Conservation (phyloP, 257 asterid genomes). For the Oldenlandia corymbosa region DNA sequence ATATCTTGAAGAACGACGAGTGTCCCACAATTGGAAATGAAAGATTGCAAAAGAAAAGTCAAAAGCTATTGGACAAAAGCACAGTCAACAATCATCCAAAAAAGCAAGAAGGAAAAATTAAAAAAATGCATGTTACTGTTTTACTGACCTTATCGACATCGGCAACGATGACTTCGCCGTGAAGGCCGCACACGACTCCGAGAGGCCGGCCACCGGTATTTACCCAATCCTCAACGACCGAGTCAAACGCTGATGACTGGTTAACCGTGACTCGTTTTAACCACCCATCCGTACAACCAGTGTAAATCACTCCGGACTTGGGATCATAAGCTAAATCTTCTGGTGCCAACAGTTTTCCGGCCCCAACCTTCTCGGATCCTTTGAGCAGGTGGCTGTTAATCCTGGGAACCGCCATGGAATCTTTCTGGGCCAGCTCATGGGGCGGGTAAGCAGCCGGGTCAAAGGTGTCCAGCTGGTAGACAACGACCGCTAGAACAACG, state of each 20-base stretch:
- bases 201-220: conserved; percentile 93
- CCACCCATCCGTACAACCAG: conserved; percentile 87
- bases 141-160: conserved; percentile 57
- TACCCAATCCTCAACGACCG: conserved; percentile 65
- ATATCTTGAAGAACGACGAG: too few relatives aligned
- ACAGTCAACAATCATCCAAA: too few relatives aligned
- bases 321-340: conserved; percentile 74
- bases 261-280: conserved; percentile 40
- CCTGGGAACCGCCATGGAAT: conserved; percentile 27
- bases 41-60: too few relatives aligned
- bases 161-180: conserved; percentile 67
- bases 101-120: not conserved
- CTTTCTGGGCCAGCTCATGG: conserved; percentile 26
- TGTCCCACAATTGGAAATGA: too few relatives aligned
- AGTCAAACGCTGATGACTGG: conserved; percentile 42
- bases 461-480: conserved; percentile 60
- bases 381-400: conserved; percentile 42
- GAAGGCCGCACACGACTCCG: conserved; percentile 52
- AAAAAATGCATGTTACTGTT: not conserved
- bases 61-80: too few relatives aligned
- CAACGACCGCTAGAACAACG: conserved; percentile 34
- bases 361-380: conserved; percentile 62
- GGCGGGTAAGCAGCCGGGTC: conserved; percentile 55
- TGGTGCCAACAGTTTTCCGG: conserved; percentile 46
- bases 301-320: conserved; percentile 47